Base-by-base conservation (phyloP, 2,329 filamentous ascomycete species). In the Claviceps monticola region DNA sequence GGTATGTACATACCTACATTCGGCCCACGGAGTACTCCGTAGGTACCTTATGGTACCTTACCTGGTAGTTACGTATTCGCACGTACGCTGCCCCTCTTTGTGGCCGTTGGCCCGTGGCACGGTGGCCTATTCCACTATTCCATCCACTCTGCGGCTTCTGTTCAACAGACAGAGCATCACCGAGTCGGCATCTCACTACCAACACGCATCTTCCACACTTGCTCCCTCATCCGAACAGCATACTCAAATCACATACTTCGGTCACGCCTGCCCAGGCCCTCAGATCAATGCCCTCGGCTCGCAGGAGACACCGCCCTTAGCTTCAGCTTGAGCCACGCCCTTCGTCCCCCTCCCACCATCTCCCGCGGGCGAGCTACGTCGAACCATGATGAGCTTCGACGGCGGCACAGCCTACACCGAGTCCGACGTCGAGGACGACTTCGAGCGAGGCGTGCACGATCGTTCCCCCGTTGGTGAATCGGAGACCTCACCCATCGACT, bases 401-500 rank as follows among this genome's bases (percentile, higher is more conserved):
- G 74, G 75, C 56, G 80, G 80, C 62, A 83, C 80, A 58, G 79
- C 82, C 55, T 89, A 88, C 67, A 81, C 86, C 66, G 86, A 88
- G 69, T 88, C 82, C 58, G 86, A 88, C 64, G 84, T 84, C 60
- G 86, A 88, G 69, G 86, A 90, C 69, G 86, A 90, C 72, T 88
- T 88, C 66, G 85, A 90, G 74, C 76, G 83, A 63, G 83, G 82
- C 66, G 74, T 83, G 58, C 75, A 78, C 62, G 78, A 82, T 62
- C 80, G 78, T 65, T 85, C 82, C 5, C 84, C 82, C 54, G 78
- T 80, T 58, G 74, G 81, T 56, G 83, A 86, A 64, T 84, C 79
- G 59, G 83, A 87, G 64, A 72, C 74, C 55, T 85, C 82, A 43
- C 81, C 82, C 54, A 85, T 83, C 62, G 83, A 85, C 60, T 87